phyloP scores from a whole-genome alignment of 345 rosid species.

The Lumnitzera racemosa region DNA sequence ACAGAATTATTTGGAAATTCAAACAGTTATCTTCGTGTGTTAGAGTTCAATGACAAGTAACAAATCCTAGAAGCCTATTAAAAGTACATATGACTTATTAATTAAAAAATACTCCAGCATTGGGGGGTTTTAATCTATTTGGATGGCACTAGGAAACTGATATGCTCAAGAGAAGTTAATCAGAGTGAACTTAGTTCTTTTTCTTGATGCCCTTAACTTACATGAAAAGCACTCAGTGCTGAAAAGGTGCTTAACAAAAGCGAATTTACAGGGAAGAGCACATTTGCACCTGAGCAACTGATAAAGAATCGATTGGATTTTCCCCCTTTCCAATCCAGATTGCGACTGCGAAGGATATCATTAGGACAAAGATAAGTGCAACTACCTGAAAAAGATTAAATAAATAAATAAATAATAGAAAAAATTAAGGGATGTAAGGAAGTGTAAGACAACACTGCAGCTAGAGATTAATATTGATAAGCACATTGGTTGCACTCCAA shows the following conservation, averaged over 20 bases:
- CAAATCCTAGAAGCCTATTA: no score
- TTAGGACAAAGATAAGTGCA: slow-evolving; percentile 34
- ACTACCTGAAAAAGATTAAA: slow-evolving; percentile 23
- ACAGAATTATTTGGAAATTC: no score
- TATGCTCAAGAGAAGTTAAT: neutral
- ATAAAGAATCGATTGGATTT: slow-evolving; percentile 35
- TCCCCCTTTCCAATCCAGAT: slow-evolving; percentile 55
- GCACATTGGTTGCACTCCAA: neutral
- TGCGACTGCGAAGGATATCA: slow-evolving; percentile 40
- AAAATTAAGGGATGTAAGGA: neutral
- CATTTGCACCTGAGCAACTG: slow-evolving; percentile 35
- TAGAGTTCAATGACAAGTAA: no score
- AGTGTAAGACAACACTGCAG: neutral
- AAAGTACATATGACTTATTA: no score
- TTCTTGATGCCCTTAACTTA: no score
- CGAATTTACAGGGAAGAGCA: neutral
- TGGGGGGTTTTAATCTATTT: no score
- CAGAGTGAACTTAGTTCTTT: neutral
- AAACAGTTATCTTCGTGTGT: no score
- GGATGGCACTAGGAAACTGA: no score
- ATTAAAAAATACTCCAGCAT: no score
- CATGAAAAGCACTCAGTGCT: no score
- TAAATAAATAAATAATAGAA: neutral
- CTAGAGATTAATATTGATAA: neutral
- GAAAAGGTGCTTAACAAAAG: no score